Base-by-base conservation (phyloP, 257 asterid species). In the Salvia hispanica region DNA sequence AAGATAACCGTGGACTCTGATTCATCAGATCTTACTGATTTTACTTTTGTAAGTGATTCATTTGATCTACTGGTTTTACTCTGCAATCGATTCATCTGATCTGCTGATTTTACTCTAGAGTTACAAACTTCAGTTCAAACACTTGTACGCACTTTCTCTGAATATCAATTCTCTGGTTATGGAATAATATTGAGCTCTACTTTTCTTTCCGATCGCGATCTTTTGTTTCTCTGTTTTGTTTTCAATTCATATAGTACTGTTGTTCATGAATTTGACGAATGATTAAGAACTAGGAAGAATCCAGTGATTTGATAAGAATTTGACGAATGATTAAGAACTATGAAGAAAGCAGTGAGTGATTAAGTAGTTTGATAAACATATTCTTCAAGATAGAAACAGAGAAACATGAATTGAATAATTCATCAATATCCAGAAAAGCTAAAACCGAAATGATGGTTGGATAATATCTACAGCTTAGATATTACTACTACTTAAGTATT, bases 1-100 rank as follows among this genome's bases (percentile, higher is more conserved):
- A 64, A 18, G 78, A 62, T 69, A 84, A 57, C 62, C 73, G 55
- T 39, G 90, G 93, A 62, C 75, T 71, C 42, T 85, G 79, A 79
- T 67, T 2, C 56, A 42, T 57, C 45, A 52, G 64, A 44, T 51
- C 8, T 25, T 65, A 63, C 62, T 21, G 65, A 12, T 39, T 46
- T 18, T 33, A 13, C 44, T 25, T 25, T 37, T 55, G 60, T 55
- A 55, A 37, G 18, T 55, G 37, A 79, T 67, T 2, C 56, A 42
- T 57, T 40, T 57, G 64, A 39, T 51, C 8, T 25, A 63, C 62
- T 21, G 65, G 9, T 39, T 46, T 18, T 33, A 12, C 43, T 25
- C 37, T 54, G 60, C 31, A 55, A 37, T 10, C 46, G 37, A 25
- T 25, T 25, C 31, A 25, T 25, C 31, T 25, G 31, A 25, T 25